Base-by-base conservation (phyloP, 192 early-diverging fungal genomes). In the Umbelopsis ramanniana region DNA sequence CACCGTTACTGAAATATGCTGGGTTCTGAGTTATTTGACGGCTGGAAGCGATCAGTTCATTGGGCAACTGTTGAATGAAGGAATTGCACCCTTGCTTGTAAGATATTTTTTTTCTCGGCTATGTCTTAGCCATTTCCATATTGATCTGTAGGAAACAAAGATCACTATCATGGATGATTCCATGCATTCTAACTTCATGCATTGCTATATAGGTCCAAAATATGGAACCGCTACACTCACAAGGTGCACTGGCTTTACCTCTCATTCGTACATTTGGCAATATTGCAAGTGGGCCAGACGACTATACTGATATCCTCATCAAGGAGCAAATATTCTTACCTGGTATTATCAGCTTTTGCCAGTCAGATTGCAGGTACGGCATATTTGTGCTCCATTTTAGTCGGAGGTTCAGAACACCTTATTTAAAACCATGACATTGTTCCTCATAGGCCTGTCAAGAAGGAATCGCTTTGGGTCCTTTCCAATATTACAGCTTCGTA, bases 401-500 rank as follows among this genome's bases (percentile, higher is more conserved):
- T 35, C 6, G 6, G 40, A 43, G 11, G 6, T 11, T 43, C 40
- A 40, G 40, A 12, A 43, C 11, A 43, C 40, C 0, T 12, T 0
- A 43, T 11, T 6, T 0, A 43, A 0, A 43, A 12, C 6, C 40
- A 12, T 40, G 38, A 40, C 8, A 8, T 43, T 43, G 40, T 43
- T 11, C 40, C 40, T 11, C 40, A 43, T 43, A 88, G 87, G 70
- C 77, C 87, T 0, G 83, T 93, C 23, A 89, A 89, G 69, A 93
- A 90, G 70, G 91, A 93, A 72, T 81, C 85, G 19, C 81, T 93
- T 46, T 90, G 91, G 90, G 85, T 90, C 5, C 75, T 93, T 74
- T 89, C 89, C 10, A 90, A 88, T 60, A 84, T 91, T 52, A 91
- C 91, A 0, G 88, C 90, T 6, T 72, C 77, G 70, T 83, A 72